These are phyloP conservation scores for Bolboschoenus planiculmis DNA, from an alignment of 176 grass and related monocot genomes.

Conservation along the genomic window DNA sequence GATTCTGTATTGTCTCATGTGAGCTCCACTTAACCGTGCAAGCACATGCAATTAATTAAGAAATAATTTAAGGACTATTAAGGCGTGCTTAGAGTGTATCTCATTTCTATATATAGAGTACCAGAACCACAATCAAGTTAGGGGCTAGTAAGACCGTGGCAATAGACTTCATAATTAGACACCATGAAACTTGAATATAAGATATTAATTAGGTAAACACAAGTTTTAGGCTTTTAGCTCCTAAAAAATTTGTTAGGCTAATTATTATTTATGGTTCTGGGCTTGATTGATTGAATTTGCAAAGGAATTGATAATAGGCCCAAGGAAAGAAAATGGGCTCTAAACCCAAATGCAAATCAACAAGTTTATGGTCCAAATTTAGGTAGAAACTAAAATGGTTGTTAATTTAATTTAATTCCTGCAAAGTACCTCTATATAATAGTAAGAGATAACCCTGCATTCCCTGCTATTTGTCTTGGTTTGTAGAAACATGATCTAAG, in stretches of 20 bases:
- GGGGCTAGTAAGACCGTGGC: background rate
- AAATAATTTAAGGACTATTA: conserved; percentile 3
- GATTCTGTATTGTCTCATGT: conserved; percentile 35
- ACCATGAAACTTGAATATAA: conserved; percentile 11
- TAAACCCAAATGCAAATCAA: background rate
- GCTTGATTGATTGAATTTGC: background rate
- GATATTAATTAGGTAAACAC: background rate
- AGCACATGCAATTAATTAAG: conserved; percentile 30
- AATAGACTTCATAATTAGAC: conserved; percentile 26
- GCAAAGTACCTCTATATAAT: background rate
- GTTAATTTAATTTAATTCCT: background rate
- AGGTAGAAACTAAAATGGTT: background rate
- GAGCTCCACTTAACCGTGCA: conserved; percentile 32
- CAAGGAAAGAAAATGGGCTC: background rate
- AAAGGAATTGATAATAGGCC: background rate
- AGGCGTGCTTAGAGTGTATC: background rate
- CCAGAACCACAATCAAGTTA: background rate
- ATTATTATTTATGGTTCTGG: background rate
- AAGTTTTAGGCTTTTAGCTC: too few species aligned
- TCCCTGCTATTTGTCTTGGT: background rate
- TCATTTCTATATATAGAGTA: conserved; percentile 11
- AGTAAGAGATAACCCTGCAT: background rate
- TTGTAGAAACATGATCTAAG: background rate
- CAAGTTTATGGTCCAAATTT: background rate
- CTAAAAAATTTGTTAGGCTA: too few species aligned